Evolutionary conservation across 768 basidiomycete species (phyloP).

Genomic region (Fomitopsis serialis): DNA sequence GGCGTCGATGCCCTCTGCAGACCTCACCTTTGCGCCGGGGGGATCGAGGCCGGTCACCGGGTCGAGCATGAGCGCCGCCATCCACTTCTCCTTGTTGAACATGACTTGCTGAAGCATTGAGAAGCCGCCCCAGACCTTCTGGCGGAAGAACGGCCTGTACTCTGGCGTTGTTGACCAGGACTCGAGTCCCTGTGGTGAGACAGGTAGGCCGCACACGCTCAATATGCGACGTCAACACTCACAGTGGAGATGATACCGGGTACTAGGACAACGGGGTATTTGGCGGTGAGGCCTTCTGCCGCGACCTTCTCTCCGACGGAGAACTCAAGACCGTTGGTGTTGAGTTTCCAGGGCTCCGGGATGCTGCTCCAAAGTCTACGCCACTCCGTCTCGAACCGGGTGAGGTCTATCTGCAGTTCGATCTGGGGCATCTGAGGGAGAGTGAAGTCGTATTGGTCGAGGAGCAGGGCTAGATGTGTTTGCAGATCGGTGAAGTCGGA

Average conservation of each 20-base stretch:
- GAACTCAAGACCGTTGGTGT: slow-evolving; percentile 76
- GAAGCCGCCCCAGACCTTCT: slow-evolving; percentile 76
- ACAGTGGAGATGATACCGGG: slow-evolving; percentile 90
- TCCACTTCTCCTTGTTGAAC: slow-evolving; percentile 86
- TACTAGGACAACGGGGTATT: slow-evolving; percentile 79
- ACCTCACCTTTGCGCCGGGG: slow-evolving; percentile 77
- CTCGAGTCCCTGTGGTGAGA: slow-evolving; percentile 59
- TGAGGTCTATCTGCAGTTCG: slow-evolving; percentile 63
- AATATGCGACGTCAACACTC: slow-evolving; percentile 13
- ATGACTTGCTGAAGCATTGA: slow-evolving; percentile 81
- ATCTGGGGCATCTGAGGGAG: slow-evolving; percentile 59
- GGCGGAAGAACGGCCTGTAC: slow-evolving; percentile 86
- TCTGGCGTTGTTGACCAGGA: slow-evolving; percentile 90
- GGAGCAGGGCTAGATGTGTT: slow-evolving; percentile 55
- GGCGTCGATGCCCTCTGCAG: slow-evolving; percentile 89
- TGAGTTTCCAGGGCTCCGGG: slow-evolving; percentile 80
- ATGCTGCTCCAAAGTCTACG: slow-evolving; percentile 57
- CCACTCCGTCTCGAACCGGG: slow-evolving; percentile 71
- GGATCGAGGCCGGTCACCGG: slow-evolving; percentile 90
- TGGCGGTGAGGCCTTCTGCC: slow-evolving; percentile 56
- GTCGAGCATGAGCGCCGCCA: slow-evolving; percentile 86
- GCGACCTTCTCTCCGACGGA: slow-evolving; percentile 67
- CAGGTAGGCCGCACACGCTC: not conserved
- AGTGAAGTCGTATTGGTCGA: slow-evolving; percentile 67
- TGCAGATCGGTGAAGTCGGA: slow-evolving; percentile 65